Evolutionary conservation across 176 grass and related monocot species (phyloP).

Genomic region (Triticum urartu): DNA sequence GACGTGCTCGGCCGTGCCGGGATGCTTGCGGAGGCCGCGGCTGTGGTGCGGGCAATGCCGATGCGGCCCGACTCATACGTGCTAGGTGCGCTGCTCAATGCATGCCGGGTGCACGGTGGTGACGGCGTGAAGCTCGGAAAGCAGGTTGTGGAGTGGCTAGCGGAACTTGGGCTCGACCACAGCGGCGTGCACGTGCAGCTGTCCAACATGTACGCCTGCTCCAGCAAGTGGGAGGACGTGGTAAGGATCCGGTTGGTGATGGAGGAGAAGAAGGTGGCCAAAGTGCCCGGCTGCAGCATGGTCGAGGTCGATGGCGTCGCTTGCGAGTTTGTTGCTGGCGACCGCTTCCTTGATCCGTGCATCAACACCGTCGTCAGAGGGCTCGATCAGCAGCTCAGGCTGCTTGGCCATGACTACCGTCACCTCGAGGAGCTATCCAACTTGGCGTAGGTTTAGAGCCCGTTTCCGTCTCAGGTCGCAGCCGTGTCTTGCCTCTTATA

Average conservation of each 20-base stretch:
- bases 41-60: constrained; percentile 34
- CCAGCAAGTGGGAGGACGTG: constrained; percentile 48
- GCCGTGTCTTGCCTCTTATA: neutral
- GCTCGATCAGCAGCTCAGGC: constrained; percentile 38
- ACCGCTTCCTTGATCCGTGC: constrained; percentile 42
- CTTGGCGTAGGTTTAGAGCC: neutral
- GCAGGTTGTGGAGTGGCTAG: constrained; percentile 28
- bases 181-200: constrained; percentile 54
- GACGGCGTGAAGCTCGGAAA: constrained; percentile 5
- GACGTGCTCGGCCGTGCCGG: constrained; percentile 58
- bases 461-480: neutral
- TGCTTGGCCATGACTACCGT: neutral
- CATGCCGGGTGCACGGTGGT: constrained; percentile 39
- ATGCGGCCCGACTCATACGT: constrained; percentile 65
- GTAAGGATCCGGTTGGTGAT: constrained; percentile 29
- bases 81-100: constrained; percentile 60
- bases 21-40: constrained; percentile 34
- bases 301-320: constrained; percentile 52
- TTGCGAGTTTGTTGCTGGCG: constrained; percentile 53
- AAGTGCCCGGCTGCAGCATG: constrained; percentile 59
- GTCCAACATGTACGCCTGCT: constrained; percentile 60
- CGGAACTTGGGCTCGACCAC: constrained; percentile 44
- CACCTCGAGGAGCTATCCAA: neutral
- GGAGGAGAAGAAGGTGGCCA: constrained; percentile 28
- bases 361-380: constrained; percentile 15